Conservation (phyloP, 495 filamentous ascomycete species). For the Cercophora newfieldiana region DNA sequence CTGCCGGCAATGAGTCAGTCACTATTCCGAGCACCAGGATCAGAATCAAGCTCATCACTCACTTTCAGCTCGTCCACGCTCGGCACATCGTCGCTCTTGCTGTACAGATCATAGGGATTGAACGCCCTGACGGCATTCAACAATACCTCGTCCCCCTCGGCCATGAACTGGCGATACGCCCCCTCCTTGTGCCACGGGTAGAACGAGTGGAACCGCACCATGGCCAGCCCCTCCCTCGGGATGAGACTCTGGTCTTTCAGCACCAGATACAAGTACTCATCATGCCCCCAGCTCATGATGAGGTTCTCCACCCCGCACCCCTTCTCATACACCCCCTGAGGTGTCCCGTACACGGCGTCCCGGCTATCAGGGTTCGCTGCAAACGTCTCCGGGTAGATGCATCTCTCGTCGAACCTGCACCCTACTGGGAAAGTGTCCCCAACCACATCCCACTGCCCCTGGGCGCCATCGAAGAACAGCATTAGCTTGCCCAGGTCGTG, state of each 20-base stretch:
- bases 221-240: constrained; percentile 78
- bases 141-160: constrained; percentile 76
- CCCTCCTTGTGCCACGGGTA: constrained; percentile 85
- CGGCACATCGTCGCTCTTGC: constrained; percentile 82
- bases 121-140: constrained; percentile 79
- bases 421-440: constrained; percentile 93
- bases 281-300: constrained; percentile 90
- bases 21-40: neutral
- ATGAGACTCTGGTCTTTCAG: constrained; percentile 74
- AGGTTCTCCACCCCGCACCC: constrained; percentile 79
- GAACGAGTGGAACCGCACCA: constrained; percentile 89
- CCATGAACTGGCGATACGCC: constrained; percentile 78
- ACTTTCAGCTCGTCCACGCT: constrained; percentile 72
- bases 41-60: constrained; percentile 14
- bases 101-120: constrained; percentile 90
- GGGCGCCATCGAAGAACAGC: constrained; percentile 71
- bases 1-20: constrained; percentile 33
- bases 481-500: constrained; percentile 89
- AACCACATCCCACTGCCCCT: constrained; percentile 91
- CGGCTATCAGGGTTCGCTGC: constrained; percentile 65
- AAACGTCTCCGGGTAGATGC: constrained; percentile 80
- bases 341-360: constrained; percentile 66
- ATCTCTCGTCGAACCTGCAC: constrained; percentile 71
- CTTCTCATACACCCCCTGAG: constrained; percentile 74
- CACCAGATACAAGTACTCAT: constrained; percentile 88